Percentiles rank a stretch among this genome's conserved stretches.
Conservation (phyloP, 371 early-diverging fungal species). For the Dipsacomyces acuminosporus region DNA sequence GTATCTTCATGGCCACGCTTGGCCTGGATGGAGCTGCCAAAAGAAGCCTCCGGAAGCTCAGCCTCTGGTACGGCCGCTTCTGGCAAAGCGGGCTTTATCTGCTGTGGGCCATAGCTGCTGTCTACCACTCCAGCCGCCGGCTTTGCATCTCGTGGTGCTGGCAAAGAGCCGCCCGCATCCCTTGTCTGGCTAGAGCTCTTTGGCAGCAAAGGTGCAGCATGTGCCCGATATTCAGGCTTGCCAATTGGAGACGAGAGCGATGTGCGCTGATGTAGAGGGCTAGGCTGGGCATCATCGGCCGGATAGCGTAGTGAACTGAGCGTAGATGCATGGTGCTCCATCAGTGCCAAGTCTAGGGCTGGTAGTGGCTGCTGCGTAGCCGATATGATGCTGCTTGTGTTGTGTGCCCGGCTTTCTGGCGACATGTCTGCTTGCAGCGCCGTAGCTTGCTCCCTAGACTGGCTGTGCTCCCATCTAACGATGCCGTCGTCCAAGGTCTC, state of each 20-base stretch:
- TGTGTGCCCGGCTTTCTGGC: background rate
- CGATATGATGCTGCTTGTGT: background rate
- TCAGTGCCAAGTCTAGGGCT: slow-evolving; percentile 5
- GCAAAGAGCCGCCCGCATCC: too few relatives aligned
- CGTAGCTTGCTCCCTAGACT: background rate
- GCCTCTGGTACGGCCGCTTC: too few relatives aligned
- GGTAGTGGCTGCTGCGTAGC: background rate
- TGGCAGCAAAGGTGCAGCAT: too few relatives aligned
- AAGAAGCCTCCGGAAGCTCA: background rate
- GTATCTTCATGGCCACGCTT: slow-evolving; percentile 14
- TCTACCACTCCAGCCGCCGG: too few relatives aligned
- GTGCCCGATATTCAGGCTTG: slow-evolving; percentile 2
- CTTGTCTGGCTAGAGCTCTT: too few relatives aligned
- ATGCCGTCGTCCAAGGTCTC: slow-evolving; percentile 3
- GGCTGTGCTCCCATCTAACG: slow-evolving; percentile 1
- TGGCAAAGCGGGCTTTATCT: too few relatives aligned
- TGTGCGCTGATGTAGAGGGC: slow-evolving; percentile 25
- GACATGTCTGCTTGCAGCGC: background rate
- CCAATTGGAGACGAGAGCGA: slow-evolving; percentile 28
- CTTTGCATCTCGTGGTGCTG: too few relatives aligned
- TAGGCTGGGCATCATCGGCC: slow-evolving; percentile 9
- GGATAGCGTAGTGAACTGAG: slow-evolving; percentile 20
- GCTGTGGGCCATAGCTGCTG: too few relatives aligned
- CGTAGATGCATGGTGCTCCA: slow-evolving; percentile 5
- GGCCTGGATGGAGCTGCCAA: slow-evolving; percentile 15